Conservation (phyloP, 768 basidiomycete species). For the Arthromyces matolae region DNA sequence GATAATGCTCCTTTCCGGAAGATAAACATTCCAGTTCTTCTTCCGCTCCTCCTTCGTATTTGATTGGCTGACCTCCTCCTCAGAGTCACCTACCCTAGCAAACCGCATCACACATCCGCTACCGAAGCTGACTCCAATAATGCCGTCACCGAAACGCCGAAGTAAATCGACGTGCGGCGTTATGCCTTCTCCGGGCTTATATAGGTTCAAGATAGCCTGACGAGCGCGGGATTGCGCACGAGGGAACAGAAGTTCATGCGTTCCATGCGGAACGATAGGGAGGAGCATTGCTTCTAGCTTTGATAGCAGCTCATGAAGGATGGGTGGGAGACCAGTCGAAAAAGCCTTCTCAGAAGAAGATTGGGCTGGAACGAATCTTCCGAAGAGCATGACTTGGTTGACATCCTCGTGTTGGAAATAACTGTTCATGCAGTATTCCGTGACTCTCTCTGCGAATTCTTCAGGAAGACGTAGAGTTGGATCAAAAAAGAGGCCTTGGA, state of each 20-base stretch:
- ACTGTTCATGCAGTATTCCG: conserved; percentile 48
- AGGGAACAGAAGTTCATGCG: conserved; percentile 62
- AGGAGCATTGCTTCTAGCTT: conserved; percentile 45
- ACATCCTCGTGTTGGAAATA: conserved; percentile 50
- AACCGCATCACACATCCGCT: conserved; percentile 84
- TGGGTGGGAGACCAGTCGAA: conserved; percentile 49
- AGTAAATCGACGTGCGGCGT: conserved; percentile 84
- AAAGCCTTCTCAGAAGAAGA: conserved; percentile 5
- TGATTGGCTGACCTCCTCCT: not conserved
- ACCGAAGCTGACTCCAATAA: conserved; percentile 81
- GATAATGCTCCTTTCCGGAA: conserved; percentile 73
- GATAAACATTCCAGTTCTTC: conserved; percentile 51
- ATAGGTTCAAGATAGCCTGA: conserved; percentile 89
- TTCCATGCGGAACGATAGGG: conserved; percentile 45
- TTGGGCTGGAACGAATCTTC: conserved; percentile 33
- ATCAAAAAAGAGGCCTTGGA: conserved; percentile 62
- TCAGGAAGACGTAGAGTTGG: conserved; percentile 47
- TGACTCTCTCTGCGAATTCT: conserved; percentile 47
- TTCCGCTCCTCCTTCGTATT: conserved; percentile 8
- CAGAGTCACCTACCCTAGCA: conserved; percentile 23
- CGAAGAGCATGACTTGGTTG: conserved; percentile 90
- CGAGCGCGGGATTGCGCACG: conserved; percentile 45
- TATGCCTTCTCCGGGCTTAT: conserved; percentile 87
- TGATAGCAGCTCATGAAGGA: conserved; percentile 52
- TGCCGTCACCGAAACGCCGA: conserved; percentile 81